A percentile compares a stretch with the other conserved stretches of the same genome.
Conservation (phyloP, 805 yeast genomes). For the Ogataea paraovalis region DNA sequence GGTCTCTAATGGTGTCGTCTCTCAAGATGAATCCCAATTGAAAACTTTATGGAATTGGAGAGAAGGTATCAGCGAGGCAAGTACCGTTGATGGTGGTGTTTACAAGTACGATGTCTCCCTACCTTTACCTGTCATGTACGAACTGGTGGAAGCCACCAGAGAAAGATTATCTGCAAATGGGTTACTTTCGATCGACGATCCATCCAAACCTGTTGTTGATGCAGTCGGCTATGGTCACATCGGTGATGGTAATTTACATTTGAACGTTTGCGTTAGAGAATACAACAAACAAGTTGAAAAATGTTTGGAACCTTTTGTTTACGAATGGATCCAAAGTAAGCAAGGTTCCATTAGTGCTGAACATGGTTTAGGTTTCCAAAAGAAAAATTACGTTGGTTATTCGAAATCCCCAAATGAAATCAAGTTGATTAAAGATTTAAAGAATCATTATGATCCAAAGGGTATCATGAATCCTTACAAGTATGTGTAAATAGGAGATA, state of each 20-base stretch:
- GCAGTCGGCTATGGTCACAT: conserved; percentile 98
- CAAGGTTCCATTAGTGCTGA: conserved; percentile 95
- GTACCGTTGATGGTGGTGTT: conserved; percentile 84
- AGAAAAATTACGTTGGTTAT: conserved; percentile 84
- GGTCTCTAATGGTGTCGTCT: conserved; percentile 91
- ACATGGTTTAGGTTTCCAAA: conserved; percentile 96
- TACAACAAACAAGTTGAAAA: conserved; percentile 77
- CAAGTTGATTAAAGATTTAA: conserved; percentile 69
- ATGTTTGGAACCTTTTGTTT: conserved; percentile 88
- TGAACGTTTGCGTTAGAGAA: conserved; percentile 85
- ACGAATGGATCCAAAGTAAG: conserved; percentile 73
- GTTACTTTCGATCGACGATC: conserved; percentile 59
- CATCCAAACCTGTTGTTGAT: conserved; percentile 69
- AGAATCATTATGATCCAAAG: conserved; percentile 83
- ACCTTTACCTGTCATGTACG: conserved; percentile 78
- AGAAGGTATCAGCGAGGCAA: conserved; percentile 88
- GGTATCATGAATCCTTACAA: conserved; percentile 93
- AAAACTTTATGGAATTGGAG: conserved; percentile 91
- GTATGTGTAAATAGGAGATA: conserved; percentile 37
- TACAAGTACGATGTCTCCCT: conserved; percentile 95
- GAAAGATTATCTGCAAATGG: conserved; percentile 52
- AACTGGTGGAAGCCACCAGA: conserved; percentile 75
- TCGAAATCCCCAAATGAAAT: conserved; percentile 74
- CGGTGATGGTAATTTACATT: conserved; percentile 95
- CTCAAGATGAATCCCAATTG: conserved; percentile 90